Evolutionary conservation across 176 grass and related monocot genomes (phyloP).

Genomic region (Rhipidocladum racemiflorum): DNA sequence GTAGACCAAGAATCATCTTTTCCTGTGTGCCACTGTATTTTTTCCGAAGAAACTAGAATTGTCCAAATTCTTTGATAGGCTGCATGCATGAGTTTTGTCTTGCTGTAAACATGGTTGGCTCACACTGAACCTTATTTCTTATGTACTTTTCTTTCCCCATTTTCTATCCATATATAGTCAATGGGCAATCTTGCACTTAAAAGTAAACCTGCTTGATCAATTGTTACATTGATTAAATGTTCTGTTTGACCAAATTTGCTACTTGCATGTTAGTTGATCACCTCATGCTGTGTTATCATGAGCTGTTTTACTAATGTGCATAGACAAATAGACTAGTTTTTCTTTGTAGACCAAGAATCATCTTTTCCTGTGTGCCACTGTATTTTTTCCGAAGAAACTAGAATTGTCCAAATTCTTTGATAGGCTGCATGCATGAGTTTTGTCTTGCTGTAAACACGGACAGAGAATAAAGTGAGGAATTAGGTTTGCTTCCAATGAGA

Average conservation of each 20-base stretch:
- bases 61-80: not conserved
- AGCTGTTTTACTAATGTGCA: not conserved
- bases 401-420: not conserved
- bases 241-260: not conserved
- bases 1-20: not conserved
- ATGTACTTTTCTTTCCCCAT: not conserved
- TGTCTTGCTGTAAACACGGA: not conserved
- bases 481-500: not conserved
- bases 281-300: not conserved
- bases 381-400: not conserved
- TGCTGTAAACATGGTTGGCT: constrained; percentile 2
- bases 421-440: constrained; percentile 6
- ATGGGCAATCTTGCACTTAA: not conserved
- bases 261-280: not conserved
- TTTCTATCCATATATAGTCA: not conserved
- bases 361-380: not conserved
- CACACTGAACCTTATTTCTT: not conserved
- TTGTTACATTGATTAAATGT: not conserved
- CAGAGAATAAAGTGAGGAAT: not conserved
- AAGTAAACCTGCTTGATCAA: not conserved
- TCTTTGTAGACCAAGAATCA: not conserved
- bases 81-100: constrained; percentile 6
- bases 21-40: not conserved
- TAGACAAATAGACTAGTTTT: not conserved
- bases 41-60: not conserved